Percentiles rank a stretch among this genome's conserved stretches.
phyloP scores from a whole-genome alignment of 2,329 filamentous ascomycete species.

The Aspergillus sp. region DNA sequence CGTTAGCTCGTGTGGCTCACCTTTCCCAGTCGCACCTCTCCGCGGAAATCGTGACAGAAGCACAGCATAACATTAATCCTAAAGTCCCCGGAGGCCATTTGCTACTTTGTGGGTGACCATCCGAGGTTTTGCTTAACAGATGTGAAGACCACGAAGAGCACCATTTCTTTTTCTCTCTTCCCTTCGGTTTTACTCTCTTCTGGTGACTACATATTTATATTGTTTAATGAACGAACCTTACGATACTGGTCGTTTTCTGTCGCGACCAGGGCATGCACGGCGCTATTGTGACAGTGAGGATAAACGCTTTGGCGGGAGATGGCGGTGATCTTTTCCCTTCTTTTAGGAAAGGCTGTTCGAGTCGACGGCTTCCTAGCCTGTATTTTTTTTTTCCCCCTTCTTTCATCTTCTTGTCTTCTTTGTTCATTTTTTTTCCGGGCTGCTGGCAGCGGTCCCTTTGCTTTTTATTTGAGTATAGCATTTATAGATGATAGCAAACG shows the following conservation, averaged over 20 bases:
- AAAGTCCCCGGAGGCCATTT: no score
- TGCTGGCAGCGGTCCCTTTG: conserved; percentile 2
- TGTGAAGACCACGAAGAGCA: not conserved
- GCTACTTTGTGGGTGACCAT: not conserved
- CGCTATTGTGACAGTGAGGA: conserved; percentile 7
- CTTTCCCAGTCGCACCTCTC: no score
- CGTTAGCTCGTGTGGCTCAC: no score
- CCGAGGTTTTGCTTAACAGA: not conserved
- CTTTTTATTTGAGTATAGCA: conserved; percentile 8
- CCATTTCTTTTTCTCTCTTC: not conserved
- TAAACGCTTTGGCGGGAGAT: conserved; percentile 8
- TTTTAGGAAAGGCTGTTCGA: conserved; percentile 3
- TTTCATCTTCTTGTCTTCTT: not conserved
- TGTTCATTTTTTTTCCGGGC: not conserved
- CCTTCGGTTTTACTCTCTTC: conserved; percentile 1
- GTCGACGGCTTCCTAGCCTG: conserved; percentile 8
- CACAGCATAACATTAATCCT: no score
- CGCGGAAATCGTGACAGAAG: no score
- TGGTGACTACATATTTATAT: conserved; percentile 12
- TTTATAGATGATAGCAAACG: conserved; percentile 13
- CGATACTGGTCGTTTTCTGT: conserved; percentile 18
- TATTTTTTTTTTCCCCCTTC: conserved; percentile 17
- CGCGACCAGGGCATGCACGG: conserved; percentile 17
- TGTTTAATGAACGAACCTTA: conserved; percentile 25
- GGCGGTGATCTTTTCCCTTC: conserved; percentile 5